Evolutionary conservation across 2,329 filamentous ascomycete species (phyloP), one percentile per base, ranked within the genome.

Genomic region (Penicillium sp.): DNA sequence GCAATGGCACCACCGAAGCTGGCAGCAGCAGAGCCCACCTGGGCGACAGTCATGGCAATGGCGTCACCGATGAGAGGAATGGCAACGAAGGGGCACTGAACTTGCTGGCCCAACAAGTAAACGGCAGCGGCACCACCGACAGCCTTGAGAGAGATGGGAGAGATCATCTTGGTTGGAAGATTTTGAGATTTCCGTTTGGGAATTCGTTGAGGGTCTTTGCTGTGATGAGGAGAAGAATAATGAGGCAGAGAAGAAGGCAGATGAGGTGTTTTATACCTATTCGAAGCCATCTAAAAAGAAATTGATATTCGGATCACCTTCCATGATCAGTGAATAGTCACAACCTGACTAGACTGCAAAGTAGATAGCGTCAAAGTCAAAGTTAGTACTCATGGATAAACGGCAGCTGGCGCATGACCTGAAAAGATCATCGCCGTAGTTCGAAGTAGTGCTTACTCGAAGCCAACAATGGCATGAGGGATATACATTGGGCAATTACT

Each of bases 101-200:
- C 39, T 16, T 53, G 50, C 50, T 53, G 38, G 16, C 50, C 50
- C 14, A 53, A 14, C 38, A 52, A 14, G 24, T 52, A 52, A 5
- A 44, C 50, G 39, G 50, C 50, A 31, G 29, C 29, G n/a, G 50
- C 50, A 9, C 39, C 39, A 44, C 50, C 39, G 39, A 53, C 34
- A 7, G 50, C 50, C 29, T 42, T 50, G 34, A 50, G 48, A 16
- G 32, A 50, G 8, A 45, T 26, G 29, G 43, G 43, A 45, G 43
- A 29, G 16, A 44, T 45, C 43, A 31, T 45, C 11, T 45, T 45
- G 43, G 34, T 16, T 29, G 43, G n/a, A 32, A 14, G 26, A 45
- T 3, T n/a, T 20, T 45, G n/a, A 18, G 37, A 20, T n/a, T 38
- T 18, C 18, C 9, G 37, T 3, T 38, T 38, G 10, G n/a, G 18